These are phyloP conservation scores for Cryptosporidium felis DNA, from an alignment of 169 alveolate genomes.

Conservation along the genomic window DNA sequence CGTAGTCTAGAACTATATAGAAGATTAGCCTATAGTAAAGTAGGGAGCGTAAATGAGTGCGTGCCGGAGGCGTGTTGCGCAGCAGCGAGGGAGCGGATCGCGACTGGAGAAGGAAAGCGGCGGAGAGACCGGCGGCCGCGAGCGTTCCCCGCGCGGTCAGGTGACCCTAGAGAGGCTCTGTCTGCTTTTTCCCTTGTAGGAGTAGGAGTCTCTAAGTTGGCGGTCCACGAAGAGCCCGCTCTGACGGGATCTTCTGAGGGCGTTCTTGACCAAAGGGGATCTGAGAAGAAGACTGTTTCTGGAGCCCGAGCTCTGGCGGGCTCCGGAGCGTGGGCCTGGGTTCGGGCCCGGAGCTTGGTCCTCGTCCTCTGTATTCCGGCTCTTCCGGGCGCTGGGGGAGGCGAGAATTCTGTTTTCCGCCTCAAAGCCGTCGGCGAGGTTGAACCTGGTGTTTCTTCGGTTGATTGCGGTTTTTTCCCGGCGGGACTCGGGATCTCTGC, in stretches of 20 bases:
- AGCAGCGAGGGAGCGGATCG: no score
- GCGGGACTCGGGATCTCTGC: neutral
- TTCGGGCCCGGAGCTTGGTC: neutral
- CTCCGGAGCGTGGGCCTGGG: neutral
- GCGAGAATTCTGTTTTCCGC: conserved; percentile 3
- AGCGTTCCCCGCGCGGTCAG: neutral
- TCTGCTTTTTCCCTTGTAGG: conserved; percentile 12
- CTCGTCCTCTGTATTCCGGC: neutral
- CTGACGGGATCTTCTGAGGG: neutral
- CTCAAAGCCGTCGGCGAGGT: conserved; percentile 9
- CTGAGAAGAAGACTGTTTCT: neutral
- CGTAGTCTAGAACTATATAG: no score
- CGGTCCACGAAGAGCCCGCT: neutral
- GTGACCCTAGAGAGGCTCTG: conserved; percentile 23
- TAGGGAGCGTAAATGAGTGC: no score
- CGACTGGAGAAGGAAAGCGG: no score
- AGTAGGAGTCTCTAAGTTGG: conserved; percentile 54
- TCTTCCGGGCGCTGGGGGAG: neutral
- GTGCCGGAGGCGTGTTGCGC: no score
- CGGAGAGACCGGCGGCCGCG: no score
- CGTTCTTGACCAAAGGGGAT: conserved; percentile 51
- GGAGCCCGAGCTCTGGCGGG: no score
- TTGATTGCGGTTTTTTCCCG: conserved; percentile 9
- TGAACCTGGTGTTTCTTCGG: conserved; percentile 40
- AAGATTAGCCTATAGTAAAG: no score